A percentile compares a stretch with the other conserved stretches of the same genome.
Evolutionary conservation across 1,284 basidiomycete genomes (phyloP).

Genomic region (Fistulina hepatica): DNA sequence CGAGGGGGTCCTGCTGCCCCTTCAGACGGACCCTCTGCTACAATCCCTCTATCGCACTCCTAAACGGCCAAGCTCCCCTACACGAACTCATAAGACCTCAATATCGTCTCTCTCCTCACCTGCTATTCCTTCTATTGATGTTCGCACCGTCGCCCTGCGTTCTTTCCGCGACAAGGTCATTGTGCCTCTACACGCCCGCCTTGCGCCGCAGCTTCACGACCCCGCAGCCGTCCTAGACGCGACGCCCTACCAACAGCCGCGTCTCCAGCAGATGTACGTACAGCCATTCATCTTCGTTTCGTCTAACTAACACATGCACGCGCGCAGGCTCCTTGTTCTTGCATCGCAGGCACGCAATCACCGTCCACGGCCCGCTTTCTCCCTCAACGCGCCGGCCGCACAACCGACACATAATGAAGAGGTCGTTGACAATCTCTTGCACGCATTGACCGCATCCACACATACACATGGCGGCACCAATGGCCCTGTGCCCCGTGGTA

Average conservation of each 20-base stretch:
- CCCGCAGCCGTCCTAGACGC: slow-evolving; percentile 44
- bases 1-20: slow-evolving; percentile 72
- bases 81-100: slow-evolving; percentile 35
- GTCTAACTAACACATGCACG: not conserved
- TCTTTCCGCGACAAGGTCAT: slow-evolving; percentile 76
- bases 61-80: slow-evolving; percentile 51
- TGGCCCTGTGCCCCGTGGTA: slow-evolving; percentile 33
- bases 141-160: slow-evolving; percentile 67
- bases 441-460: slow-evolving; percentile 35
- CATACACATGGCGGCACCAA: slow-evolving; percentile 11
- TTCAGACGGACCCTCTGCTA: slow-evolving; percentile 64
- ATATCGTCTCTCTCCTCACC: slow-evolving; percentile 18
- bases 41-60: slow-evolving; percentile 55
- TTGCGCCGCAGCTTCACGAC: slow-evolving; percentile 39
- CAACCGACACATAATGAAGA: slow-evolving; percentile 49
- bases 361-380: slow-evolving; percentile 31
- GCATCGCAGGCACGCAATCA: slow-evolving; percentile 51
- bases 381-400: slow-evolving; percentile 41
- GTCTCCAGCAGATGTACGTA: slow-evolving; percentile 65
- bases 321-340: slow-evolving; percentile 61
- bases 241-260: slow-evolving; percentile 44
- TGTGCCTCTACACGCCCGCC: slow-evolving; percentile 45
- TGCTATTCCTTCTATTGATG: slow-evolving; percentile 48
- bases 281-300: not conserved
- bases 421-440: slow-evolving; percentile 52